A percentile compares a stretch with the other conserved stretches of the same genome.
Evolutionary conservation across 1,284 basidiomycete species (phyloP).

Genomic region (Moesziomyces antarcticus): DNA sequence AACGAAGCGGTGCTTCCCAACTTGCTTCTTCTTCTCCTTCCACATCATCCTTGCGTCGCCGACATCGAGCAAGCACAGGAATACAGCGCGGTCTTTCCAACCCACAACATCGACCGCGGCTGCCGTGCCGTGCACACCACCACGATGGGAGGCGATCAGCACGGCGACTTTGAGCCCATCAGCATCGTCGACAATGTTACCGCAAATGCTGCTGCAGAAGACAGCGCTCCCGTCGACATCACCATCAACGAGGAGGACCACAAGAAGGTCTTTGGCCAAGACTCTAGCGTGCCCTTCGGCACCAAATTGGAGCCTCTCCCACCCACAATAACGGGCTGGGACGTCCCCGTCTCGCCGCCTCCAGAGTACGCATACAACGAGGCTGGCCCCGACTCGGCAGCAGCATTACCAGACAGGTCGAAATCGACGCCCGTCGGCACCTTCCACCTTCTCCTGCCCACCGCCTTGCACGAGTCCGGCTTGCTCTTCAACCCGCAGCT

Average conservation of each 20-base stretch:
- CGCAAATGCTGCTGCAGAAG: background rate
- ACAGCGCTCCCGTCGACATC: constrained; percentile 35
- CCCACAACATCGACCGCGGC: background rate
- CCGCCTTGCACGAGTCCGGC: constrained; percentile 37
- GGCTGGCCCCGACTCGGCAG: background rate
- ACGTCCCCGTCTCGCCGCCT: constrained; percentile 17
- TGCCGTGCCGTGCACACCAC: background rate
- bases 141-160: constrained; percentile 28
- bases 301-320: constrained; percentile 2
- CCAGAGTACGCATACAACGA: constrained; percentile 17
- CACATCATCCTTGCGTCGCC: too few relatives aligned
- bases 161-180: constrained; percentile 17
- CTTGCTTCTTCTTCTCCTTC: too few relatives aligned
- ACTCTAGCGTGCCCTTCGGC: constrained; percentile 10
- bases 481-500: constrained; percentile 40
- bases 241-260: constrained; percentile 43
- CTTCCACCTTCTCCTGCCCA: constrained; percentile 25
- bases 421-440: constrained; percentile 1
- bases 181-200: constrained; percentile 32
- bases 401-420: background rate
- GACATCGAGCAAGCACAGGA: too few relatives aligned
- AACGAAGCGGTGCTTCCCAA: too few relatives aligned
- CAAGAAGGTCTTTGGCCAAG: constrained; percentile 29
- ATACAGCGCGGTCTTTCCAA: too few relatives aligned
- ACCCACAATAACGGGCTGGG: background rate